Conservation (phyloP, 345 rosid species). For the Eucalyptus cloeziana region DNA sequence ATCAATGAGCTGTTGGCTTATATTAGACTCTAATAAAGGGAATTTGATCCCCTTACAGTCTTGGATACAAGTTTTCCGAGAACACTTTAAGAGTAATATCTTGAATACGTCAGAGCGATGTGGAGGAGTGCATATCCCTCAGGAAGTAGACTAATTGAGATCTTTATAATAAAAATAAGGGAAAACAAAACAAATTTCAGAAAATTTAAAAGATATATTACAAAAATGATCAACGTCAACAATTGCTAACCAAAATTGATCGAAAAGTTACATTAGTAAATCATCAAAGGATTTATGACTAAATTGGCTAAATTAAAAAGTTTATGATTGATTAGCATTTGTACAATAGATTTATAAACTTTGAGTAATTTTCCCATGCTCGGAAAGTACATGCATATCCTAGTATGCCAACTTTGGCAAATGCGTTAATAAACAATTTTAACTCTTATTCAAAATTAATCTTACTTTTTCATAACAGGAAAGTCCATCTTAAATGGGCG, state of each 20-base stretch:
- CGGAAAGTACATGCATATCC: not conserved
- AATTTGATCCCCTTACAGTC: not conserved
- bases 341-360: not conserved
- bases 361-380: not conserved
- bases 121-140: not conserved
- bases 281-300: not conserved
- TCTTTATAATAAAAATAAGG: not conserved
- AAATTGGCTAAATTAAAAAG: not conserved
- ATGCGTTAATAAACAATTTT: not conserved
- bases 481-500: not conserved
- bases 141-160: not conserved
- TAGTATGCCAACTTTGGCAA: not conserved
- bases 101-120: rapidly evolving
- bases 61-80: not conserved
- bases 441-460: not conserved
- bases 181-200: not conserved
- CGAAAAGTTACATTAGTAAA: not conserved
- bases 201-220: not conserved
- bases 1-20: no score
- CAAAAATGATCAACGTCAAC: not conserved
- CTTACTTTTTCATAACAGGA: not conserved
- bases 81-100: not conserved
- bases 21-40: no score
- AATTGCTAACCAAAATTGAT: not conserved
- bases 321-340: not conserved